Evolutionary conservation across 2,329 filamentous ascomycete species (phyloP), one percentile per base, ranked within the genome.

Genomic region (Penicillium paneum): DNA sequence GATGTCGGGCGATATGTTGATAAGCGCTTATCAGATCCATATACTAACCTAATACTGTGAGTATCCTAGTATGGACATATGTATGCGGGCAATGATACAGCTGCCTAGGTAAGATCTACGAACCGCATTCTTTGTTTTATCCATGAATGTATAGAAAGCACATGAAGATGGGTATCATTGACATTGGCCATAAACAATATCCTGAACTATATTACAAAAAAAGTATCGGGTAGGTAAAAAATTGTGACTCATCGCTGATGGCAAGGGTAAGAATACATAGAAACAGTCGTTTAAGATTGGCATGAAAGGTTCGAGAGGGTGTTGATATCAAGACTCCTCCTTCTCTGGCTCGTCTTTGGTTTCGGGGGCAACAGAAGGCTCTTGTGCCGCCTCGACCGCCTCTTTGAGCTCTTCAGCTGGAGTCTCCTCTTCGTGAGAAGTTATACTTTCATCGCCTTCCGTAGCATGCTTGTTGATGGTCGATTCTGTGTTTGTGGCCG

Each of bases 141-240:
- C 29, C 17, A 44, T 32, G 28, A 12, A 21, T 19, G 13, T 10
- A 36, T 36, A 44, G 21, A 21, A 43, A 44, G 36, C 29, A 34
- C 53, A 58, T 48, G 49, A 52, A 32, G 56, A 62, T 59, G 62
- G 62, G 61, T 64, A 64, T 64, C 61, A 64, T 62, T 62, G 54
- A 62, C 56, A 64, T 64, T 64, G 59, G 48, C 53, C 59, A 64
- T 61, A 51, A 61, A 51, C 49, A 61, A 54, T 41, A 54, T 59
- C 59, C 57, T 61, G 49, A 55, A 56, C 57, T 64, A 64, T 61
- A 63, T 64, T 61, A 61, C 58, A 59, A 56, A 47, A 55, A 60
- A 49, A 48, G 51, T 57, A 51, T 57, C 43, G 24, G 28, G 8
- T 17, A 42, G 26, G 7, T 21, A 38, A 38, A 28, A n/a, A 44